A percentile compares a stretch with the other conserved stretches of the same genome.
Evolutionary conservation across 108 stramenopile species (phyloP).

Genomic region (Cyclotella choctawhatcheeana): DNA sequence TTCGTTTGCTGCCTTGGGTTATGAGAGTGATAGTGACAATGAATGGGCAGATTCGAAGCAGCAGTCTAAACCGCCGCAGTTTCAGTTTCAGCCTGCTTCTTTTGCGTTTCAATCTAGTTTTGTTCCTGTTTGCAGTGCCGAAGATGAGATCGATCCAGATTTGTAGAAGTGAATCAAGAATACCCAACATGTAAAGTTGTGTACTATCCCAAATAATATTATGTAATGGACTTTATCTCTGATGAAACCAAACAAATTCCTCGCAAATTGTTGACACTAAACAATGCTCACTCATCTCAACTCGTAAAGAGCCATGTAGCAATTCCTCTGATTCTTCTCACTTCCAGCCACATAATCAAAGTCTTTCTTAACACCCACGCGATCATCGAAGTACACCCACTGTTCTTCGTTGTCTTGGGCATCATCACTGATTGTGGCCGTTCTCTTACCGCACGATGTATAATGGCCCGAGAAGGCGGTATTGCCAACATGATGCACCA

Average conservation of each 20-base stretch:
- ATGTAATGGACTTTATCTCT: background rate
- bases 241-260: background rate
- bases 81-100: constrained; percentile 46
- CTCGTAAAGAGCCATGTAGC: constrained; percentile 56
- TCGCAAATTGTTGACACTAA: background rate
- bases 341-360: constrained; percentile 36
- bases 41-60: constrained; percentile 13
- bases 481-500: constrained; percentile 78
- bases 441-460: constrained; percentile 59
- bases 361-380: constrained; percentile 35
- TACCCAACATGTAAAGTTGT: background rate
- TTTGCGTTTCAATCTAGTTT: constrained; percentile 28
- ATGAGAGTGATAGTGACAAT: constrained; percentile 51
- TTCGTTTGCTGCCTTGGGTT: constrained; percentile 45
- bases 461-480: constrained; percentile 76
- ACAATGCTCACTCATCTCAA: constrained; percentile 9
- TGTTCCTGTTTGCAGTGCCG: background rate
- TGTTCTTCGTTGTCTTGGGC: constrained; percentile 41
- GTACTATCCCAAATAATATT: background rate
- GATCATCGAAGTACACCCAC: constrained; percentile 56
- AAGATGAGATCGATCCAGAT: constrained; percentile 45
- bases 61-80: background rate
- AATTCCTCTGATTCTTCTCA: constrained; percentile 53
- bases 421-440: background rate
- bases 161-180: constrained; percentile 4